Percentiles rank a stretch among this genome's conserved stretches.
Evolutionary conservation across 163 green algal genomes (phyloP).

Genomic region (Chlamydomonas reinhardtii): DNA sequence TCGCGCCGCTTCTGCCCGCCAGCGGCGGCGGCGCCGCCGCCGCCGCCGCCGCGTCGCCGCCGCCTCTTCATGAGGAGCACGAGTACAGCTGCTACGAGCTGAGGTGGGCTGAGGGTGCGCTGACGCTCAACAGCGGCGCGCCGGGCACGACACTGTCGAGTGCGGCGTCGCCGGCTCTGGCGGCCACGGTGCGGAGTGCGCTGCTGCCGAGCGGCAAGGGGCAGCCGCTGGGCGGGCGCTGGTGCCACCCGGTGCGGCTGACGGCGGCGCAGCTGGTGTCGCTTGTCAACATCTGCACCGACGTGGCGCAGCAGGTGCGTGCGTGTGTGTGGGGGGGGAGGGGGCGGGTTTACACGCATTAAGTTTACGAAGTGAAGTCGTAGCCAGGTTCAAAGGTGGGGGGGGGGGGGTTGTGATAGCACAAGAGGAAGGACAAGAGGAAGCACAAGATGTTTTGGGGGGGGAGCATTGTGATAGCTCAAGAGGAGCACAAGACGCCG

Average conservation of each 20-base stretch:
- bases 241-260: slow-evolving; percentile 11
- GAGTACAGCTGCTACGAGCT: slow-evolving; percentile 38
- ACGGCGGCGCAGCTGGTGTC: slow-evolving; percentile 23
- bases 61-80: not conserved
- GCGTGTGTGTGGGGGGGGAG: too few species aligned
- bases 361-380: too few species aligned
- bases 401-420: too few species aligned
- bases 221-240: not conserved
- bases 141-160: not conserved
- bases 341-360: too few species aligned
- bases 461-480: too few species aligned
- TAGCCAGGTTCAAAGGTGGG: too few species aligned
- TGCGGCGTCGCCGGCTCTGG: not conserved
- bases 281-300: slow-evolving; percentile 37
- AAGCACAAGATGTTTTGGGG: too few species aligned
- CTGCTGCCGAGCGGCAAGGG: too few species aligned
- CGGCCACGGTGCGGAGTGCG: too few species aligned
- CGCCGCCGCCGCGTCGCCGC: not conserved
- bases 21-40: not conserved
- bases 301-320: not conserved
- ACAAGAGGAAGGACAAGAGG: too few species aligned
- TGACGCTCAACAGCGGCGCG: not conserved
- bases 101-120: slow-evolving; percentile 1
- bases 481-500: too few species aligned
- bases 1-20: not conserved